These are phyloP conservation scores for Vigna unguiculata DNA, from an alignment of 306 rosid species.

Conservation along the genomic window DNA sequence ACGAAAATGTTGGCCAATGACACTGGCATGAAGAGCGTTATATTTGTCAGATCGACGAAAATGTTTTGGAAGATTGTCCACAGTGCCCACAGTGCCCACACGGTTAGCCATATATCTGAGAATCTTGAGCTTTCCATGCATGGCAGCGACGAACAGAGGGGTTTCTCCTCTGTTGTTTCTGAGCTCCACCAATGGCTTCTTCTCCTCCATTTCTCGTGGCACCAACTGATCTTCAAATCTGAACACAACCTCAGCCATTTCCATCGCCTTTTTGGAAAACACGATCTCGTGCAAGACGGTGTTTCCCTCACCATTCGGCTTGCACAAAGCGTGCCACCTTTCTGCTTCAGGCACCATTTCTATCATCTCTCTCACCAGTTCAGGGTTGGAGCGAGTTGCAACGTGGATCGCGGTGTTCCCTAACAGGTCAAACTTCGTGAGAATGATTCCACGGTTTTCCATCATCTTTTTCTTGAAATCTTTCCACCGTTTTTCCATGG, in stretches of 20 bases:
- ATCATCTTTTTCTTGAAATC: background rate
- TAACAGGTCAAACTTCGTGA: background rate
- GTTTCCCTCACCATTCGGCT: background rate
- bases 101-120: background rate
- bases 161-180: conserved; percentile 20
- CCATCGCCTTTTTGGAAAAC: background rate
- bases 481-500: background rate
- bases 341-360: background rate
- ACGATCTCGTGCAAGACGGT: background rate
- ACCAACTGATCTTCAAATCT: background rate
- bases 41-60: background rate
- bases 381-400: conserved; percentile 2
- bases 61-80: background rate
- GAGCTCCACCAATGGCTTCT: background rate
- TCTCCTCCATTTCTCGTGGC: background rate
- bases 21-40: conserved; percentile 16
- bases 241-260: conserved; percentile 23
- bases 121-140: conserved; percentile 4
- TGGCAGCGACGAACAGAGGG: conserved; percentile 35
- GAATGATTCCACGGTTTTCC: background rate
- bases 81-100: background rate
- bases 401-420: background rate
- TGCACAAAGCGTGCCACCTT: conserved; percentile 6
- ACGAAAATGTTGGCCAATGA: conserved; percentile 9
- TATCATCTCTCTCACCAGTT: background rate